A percentile compares a stretch with the other conserved stretches of the same genome.
These are phyloP conservation scores for Coprinopsis marcescibilis DNA, from an alignment of 768 basidiomycete species.

Conservation along the genomic window DNA sequence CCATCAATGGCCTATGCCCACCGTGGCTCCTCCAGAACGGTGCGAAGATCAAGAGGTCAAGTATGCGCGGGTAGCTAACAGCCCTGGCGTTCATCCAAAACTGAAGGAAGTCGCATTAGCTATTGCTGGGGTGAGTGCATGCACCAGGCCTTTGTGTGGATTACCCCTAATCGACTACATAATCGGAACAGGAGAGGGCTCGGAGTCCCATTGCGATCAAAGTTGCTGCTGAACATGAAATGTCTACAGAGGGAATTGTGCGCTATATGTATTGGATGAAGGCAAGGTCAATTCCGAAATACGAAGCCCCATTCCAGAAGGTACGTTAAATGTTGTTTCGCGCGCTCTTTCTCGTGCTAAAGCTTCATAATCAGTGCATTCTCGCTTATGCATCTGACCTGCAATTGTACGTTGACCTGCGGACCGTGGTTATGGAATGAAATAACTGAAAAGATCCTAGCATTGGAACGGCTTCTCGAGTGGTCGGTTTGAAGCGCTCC, in stretches of 20 bases:
- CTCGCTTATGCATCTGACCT: constrained; percentile 75
- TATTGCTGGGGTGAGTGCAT: constrained; percentile 23
- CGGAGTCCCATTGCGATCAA: constrained; percentile 68
- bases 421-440: constrained; percentile 3
- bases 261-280: constrained; percentile 77
- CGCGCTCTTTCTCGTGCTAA: too few species aligned
- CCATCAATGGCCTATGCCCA: constrained; percentile 65
- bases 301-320: constrained; percentile 73
- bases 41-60: constrained; percentile 54
- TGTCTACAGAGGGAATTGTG: constrained; percentile 40
- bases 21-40: constrained; percentile 52
- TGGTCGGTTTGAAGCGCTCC: constrained; percentile 47
- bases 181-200: constrained; percentile 49
- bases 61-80: constrained; percentile 25
- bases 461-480: constrained; percentile 47
- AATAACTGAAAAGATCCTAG: constrained; percentile 34
- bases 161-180: neutral
- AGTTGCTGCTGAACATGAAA: constrained; percentile 38
- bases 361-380: too few species aligned
- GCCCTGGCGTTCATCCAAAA: constrained; percentile 26
- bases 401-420: constrained; percentile 51
- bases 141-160: neutral
- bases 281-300: constrained; percentile 59
- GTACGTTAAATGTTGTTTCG: constrained; percentile 26
- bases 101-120: constrained; percentile 29